A percentile compares a stretch with the other conserved stretches of the same genome.
phyloP scores from a whole-genome alignment of 139 green algal genomes.

The Volvox africanus region DNA sequence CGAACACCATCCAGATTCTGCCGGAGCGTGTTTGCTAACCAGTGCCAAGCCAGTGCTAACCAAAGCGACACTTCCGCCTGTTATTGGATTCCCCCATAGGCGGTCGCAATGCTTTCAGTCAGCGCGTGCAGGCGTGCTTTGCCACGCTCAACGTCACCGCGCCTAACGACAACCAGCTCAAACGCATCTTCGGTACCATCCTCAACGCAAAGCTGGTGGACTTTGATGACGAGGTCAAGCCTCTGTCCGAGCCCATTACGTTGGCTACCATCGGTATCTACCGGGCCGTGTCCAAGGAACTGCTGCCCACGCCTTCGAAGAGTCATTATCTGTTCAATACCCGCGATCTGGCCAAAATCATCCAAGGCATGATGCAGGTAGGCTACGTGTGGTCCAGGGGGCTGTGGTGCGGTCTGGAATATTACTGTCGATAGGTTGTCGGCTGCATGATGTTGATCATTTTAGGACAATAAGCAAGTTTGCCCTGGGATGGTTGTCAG shows the following conservation, averaged over 20 bases:
- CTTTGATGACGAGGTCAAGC: slow-evolving; percentile 87
- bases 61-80: neutral
- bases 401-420: too few relatives aligned
- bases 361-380: slow-evolving; percentile 79
- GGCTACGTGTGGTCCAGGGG: neutral
- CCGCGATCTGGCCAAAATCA: slow-evolving; percentile 85
- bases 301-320: slow-evolving; percentile 88
- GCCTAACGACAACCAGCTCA: slow-evolving; percentile 80
- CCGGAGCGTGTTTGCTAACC: too few relatives aligned
- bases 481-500: too few relatives aligned
- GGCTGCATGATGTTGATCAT: too few relatives aligned
- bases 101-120: slow-evolving; percentile 82
- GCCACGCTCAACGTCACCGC: slow-evolving; percentile 77
- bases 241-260: slow-evolving; percentile 76
- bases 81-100: neutral
- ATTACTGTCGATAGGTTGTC: too few relatives aligned
- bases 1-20: too few relatives aligned
- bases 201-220: slow-evolving; percentile 81
- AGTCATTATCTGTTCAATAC: slow-evolving; percentile 92
- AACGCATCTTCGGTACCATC: slow-evolving; percentile 87
- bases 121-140: slow-evolving; percentile 83
- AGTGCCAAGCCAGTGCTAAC: too few relatives aligned
- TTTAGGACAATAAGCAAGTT: too few relatives aligned
- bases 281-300: slow-evolving; percentile 69
- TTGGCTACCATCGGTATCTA: slow-evolving; percentile 73